Base-by-base conservation (phyloP, 306 rosid genomes). In the Prosopis cineraria region DNA sequence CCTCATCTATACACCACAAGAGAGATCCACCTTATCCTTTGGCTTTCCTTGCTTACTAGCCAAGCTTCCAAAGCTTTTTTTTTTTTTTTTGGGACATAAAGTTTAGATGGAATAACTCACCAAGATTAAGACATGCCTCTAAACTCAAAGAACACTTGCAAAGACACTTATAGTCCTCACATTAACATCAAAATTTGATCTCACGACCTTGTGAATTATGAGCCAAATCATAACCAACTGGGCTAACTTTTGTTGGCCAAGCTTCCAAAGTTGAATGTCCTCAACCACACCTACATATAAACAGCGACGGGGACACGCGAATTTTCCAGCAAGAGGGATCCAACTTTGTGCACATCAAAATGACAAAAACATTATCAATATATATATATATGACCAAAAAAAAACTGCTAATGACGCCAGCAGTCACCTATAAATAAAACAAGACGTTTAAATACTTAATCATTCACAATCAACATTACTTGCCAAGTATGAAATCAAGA, bases 51-150 rank as follows among this genome's bases (percentile, higher is more conserved):
- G 50, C 19, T 40, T 67, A 5, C 12, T 39, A 10, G 13, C 39
- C 40, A 39, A 67, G 72, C 72, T 39, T 67, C 72, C 64, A 4
- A 14, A 40, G n/a, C n/a, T n/a, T n/a, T n/a, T n/a, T n/a, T n/a
- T n/a, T n/a, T n/a, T n/a, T n/a, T n/a, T n/a, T n/a, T n/a, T n/a
- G n/a, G n/a, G n/a, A n/a, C n/a, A n/a, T n/a, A n/a, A n/a, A n/a
- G n/a, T n/a, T n/a, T n/a, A 40, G 8, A 0, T 8, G 11, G 25
- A 22, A 34, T 34, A 34, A 34, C 5, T 3, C 37, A 34, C 37
- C n/a, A n/a, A n/a, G n/a, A n/a, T n/a, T n/a, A n/a, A n/a, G n/a
- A n/a, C n/a, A n/a, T n/a, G n/a, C n/a, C n/a, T n/a, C n/a, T n/a
- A n/a, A n/a, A n/a, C n/a, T n/a, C n/a, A n/a, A n/a, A n/a, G n/a